These are phyloP conservation scores for Tremella yokohamensis DNA, from an alignment of 768 basidiomycete species.

Conservation along the genomic window DNA sequence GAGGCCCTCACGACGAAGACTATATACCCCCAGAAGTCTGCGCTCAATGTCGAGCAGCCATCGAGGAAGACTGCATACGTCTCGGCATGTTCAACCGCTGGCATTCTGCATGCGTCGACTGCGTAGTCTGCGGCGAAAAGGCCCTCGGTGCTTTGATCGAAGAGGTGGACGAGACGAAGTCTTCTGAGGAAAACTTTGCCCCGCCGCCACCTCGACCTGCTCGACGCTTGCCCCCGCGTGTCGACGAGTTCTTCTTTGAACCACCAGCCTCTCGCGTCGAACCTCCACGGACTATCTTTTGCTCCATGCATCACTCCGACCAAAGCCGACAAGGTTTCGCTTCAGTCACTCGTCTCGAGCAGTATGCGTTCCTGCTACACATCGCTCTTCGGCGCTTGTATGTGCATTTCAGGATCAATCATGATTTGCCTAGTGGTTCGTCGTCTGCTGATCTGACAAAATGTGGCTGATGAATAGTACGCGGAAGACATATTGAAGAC, in stretches of 20 bases:
- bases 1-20: slow-evolving; percentile 39
- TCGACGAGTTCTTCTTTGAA: slow-evolving; percentile 70
- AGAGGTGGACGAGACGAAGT: slow-evolving; percentile 21
- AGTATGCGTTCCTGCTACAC: slow-evolving; percentile 94
- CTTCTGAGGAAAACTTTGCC: slow-evolving; percentile 55
- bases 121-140: slow-evolving; percentile 73
- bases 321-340: slow-evolving; percentile 76
- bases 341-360: slow-evolving; percentile 87
- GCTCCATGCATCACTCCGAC: slow-evolving; percentile 68
- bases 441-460: background rate
- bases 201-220: slow-evolving; percentile 55
- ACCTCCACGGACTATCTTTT: slow-evolving; percentile 59
- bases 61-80: slow-evolving; percentile 95
- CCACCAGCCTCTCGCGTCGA: slow-evolving; percentile 11
- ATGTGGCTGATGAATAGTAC: slow-evolving; percentile 13
- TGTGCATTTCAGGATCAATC: slow-evolving; percentile 54
- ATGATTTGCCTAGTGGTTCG: slow-evolving; percentile 38
- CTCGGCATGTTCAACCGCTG: slow-evolving; percentile 94
- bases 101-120: slow-evolving; percentile 93
- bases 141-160: slow-evolving; percentile 55
- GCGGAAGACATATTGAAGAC: slow-evolving; percentile 23
- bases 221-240: slow-evolving; percentile 75
- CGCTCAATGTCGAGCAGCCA: slow-evolving; percentile 77
- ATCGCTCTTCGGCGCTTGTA: slow-evolving; percentile 90
- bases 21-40: slow-evolving; percentile 65